Evolutionary conservation across 1,139 yeast species (phyloP).

Genomic region (Blastobotrys persicus): DNA sequence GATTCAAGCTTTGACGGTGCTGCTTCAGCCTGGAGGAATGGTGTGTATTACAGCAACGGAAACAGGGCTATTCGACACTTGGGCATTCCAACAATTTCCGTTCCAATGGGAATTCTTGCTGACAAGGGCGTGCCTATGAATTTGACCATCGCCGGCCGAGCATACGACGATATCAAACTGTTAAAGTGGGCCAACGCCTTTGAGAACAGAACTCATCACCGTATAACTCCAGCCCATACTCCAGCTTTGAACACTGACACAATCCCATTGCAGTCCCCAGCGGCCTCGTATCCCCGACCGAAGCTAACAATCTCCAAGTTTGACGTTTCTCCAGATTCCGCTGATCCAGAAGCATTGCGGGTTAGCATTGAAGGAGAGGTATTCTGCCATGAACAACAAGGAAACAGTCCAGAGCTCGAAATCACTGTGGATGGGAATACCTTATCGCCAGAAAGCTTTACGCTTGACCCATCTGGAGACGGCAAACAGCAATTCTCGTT

Average conservation of each 20-base stretch:
- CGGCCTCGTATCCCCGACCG: not conserved
- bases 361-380: not conserved
- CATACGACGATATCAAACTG: not conserved
- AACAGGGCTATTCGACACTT: not conserved
- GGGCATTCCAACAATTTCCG: not conserved
- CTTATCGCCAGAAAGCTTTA: not conserved
- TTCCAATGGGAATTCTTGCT: not conserved
- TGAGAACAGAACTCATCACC: not conserved
- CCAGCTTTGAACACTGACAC: not conserved
- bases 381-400: not conserved
- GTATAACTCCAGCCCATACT: not conserved
- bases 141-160: not conserved
- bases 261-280: not conserved
- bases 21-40: not conserved
- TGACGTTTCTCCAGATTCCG: not conserved
- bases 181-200: not conserved
- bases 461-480: not conserved
- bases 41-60: not conserved
- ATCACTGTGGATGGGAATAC: not conserved
- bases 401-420: not conserved
- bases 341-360: not conserved
- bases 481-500: not conserved
- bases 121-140: not conserved
- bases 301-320: not conserved
- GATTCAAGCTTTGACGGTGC: not conserved